Evolutionary conservation across 768 basidiomycete species (phyloP).

Genomic region (Boletus tomentosulus): DNA sequence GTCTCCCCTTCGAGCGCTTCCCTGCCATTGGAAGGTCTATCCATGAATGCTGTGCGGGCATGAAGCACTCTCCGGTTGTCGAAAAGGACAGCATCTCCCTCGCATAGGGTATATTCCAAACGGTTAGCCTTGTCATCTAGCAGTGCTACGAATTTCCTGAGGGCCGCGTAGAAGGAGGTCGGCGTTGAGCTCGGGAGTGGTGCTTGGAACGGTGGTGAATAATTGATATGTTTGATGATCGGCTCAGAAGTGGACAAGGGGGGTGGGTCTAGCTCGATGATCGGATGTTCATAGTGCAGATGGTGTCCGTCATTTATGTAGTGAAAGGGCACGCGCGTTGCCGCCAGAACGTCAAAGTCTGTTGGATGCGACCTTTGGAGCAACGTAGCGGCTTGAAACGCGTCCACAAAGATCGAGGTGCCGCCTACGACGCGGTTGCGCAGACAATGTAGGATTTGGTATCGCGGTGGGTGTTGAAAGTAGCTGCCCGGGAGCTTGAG

Average conservation of each 20-base stretch:
- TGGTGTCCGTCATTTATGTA: constrained; percentile 91
- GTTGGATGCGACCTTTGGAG: constrained; percentile 45
- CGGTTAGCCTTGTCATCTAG: constrained; percentile 49
- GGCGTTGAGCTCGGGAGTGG: constrained; percentile 56
- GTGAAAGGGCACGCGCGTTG: constrained; percentile 75
- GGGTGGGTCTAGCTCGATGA: constrained; percentile 56
- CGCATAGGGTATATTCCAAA: constrained; percentile 63
- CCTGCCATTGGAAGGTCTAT: constrained; percentile 26
- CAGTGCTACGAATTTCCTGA: constrained; percentile 55
- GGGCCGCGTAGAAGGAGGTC: constrained; percentile 54
- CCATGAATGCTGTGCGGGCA: constrained; percentile 74
- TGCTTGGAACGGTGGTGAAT: constrained; percentile 93
- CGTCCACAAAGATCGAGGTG: constrained; percentile 82
- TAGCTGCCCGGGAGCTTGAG: constrained; percentile 50
- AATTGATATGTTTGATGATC: constrained; percentile 70
- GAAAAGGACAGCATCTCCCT: constrained; percentile 87
- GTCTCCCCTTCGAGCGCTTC: constrained; percentile 43
- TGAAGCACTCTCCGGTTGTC: constrained; percentile 91
- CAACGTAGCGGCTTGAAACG: constrained; percentile 55
- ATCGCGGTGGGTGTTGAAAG: constrained; percentile 86
- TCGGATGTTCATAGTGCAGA: constrained; percentile 66
- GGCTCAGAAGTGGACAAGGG: constrained; percentile 6
- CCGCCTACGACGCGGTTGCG: constrained; percentile 83
- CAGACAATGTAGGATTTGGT: constrained; percentile 89
- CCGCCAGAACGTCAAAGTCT: constrained; percentile 55